Evolutionary conservation across 257 asterid species (phyloP).

Genomic region (Jasminum sambac): DNA sequence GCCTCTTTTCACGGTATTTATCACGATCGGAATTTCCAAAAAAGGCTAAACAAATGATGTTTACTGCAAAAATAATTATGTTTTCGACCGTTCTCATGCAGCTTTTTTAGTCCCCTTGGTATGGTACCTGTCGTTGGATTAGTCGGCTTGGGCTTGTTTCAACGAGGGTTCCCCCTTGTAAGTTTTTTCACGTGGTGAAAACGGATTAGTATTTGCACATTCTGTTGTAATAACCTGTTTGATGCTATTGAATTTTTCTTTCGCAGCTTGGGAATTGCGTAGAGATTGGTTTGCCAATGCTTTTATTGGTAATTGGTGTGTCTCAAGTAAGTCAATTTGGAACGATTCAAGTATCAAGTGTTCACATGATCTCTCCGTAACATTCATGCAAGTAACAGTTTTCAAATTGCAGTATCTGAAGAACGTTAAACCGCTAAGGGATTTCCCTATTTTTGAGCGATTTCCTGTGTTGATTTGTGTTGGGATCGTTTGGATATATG

Average conservation of each 20-base stretch:
- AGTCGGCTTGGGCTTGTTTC: conserved; percentile 92
- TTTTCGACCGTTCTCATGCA: conserved; percentile 32
- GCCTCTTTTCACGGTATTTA: conserved; percentile 89
- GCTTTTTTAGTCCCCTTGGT: conserved; percentile 97
- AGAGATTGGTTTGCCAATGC: conserved; percentile 96
- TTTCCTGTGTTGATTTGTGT: conserved; percentile 82
- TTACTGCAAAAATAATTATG: conserved; percentile 9
- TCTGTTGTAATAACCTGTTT: background rate
- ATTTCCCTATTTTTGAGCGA: conserved; percentile 89
- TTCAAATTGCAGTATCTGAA: conserved; percentile 78
- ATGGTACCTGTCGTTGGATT: conserved; percentile 98
- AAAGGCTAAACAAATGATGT: conserved; percentile 7
- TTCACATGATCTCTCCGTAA: conserved; percentile 14
- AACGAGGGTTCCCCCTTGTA: conserved; percentile 93
- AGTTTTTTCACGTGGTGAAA: conserved; percentile 13
- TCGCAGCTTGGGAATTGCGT: conserved; percentile 89
- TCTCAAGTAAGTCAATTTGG: conserved; percentile 68
- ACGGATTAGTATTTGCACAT: background rate
- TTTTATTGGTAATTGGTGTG: conserved; percentile 70
- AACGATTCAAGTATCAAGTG: background rate
- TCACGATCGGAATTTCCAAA: conserved; percentile 7
- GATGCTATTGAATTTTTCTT: conserved; percentile 17
- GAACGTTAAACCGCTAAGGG: conserved; percentile 81
- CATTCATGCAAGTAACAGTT: conserved; percentile 31
- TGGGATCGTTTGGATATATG: conserved; percentile 75